These are phyloP conservation scores for Cladosporium halotolerans DNA, from an alignment of 2,329 filamentous ascomycete genomes.

Conservation along the genomic window DNA sequence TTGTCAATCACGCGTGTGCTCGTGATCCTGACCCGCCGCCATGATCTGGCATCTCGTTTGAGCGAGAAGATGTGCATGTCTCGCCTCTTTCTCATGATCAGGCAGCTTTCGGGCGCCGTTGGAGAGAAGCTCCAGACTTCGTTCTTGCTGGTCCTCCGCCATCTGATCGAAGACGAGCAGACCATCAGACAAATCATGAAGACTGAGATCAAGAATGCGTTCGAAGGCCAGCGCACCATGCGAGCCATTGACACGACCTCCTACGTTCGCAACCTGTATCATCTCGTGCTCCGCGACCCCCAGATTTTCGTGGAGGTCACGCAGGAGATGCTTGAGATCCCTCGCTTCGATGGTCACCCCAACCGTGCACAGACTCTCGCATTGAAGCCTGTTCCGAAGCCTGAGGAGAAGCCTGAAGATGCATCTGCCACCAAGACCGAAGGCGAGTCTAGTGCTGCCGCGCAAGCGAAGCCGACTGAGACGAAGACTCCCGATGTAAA, in stretches of 20 bases:
- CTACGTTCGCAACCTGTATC: constrained; percentile 72
- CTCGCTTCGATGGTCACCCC: constrained; percentile 51
- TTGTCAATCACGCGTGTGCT: constrained; percentile 76
- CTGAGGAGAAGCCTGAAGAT: constrained; percentile 2
- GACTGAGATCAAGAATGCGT: constrained; percentile 74
- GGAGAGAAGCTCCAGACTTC: constrained; percentile 67
- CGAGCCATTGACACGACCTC: constrained; percentile 58
- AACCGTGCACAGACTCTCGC: constrained; percentile 48
- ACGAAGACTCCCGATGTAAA: constrained; percentile 79
- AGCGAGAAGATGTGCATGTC: constrained; percentile 86
- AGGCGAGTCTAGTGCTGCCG: constrained; percentile 20
- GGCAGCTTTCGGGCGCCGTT: constrained; percentile 75
- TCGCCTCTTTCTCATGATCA: constrained; percentile 88
- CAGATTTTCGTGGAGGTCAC: constrained; percentile 81
- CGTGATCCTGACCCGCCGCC: constrained; percentile 77
- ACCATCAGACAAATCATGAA: constrained; percentile 88
- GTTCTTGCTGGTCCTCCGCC: constrained; percentile 80
- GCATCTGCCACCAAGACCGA: constrained; percentile 49
- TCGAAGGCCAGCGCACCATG: constrained; percentile 48
- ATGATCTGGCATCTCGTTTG: constrained; percentile 66
- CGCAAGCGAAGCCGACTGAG: constrained; percentile 62
- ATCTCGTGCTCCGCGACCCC: constrained; percentile 73
- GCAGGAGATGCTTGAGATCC: constrained; percentile 73
- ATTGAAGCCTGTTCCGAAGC: constrained; percentile 36
- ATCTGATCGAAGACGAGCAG: constrained; percentile 90